Evolutionary conservation across 2,329 filamentous ascomycete species (phyloP), one percentile per base, ranked within the genome.

Genomic region (Ciborinia camelliae): DNA sequence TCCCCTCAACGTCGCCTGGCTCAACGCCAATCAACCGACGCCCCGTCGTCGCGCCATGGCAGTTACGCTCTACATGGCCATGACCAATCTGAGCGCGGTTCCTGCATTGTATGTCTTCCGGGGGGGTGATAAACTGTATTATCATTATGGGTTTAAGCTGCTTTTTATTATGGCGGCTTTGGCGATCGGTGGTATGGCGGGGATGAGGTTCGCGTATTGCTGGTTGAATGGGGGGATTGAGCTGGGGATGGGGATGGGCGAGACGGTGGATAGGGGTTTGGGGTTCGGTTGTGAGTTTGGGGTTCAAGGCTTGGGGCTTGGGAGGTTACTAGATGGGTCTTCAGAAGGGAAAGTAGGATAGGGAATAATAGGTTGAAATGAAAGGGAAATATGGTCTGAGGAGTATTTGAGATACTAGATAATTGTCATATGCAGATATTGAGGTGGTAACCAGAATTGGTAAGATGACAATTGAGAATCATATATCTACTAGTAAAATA

Each of bases 1-100:
- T 6, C 61, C 61, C n/a, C 43, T 63, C n/a, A 63, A 63, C 32
- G 61, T 63, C 14, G 61, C 61, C 23, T 63, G 61, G 61, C 61
- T 63, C 12, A 57, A 50, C 18, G 61, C 61, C 14, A 63, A 63
- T 18, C 61, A 63, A 45, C 41, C 61, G 2, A 63, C 61, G 0
- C 61, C 61, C 14, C 51, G 61, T 10, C 51, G 61, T 28, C 61
- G 61, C 32, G 61, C 61, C 7, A 63, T 63, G 2, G 61, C 61
- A 1, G 32, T 63, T 9, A 52, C 61, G 7, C 41, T 63, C 6
- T 63, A 63, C 18, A 63, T 63, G 61, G 61, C 61, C 3, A 63
- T 58, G 23, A 63, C 61, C 9, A 63, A 63, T 58, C 2, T 63
- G 23, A 48, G 39, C 15, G 61, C 51, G 1, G 61, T 63, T 6